These are phyloP conservation scores for Pythium oligandrum DNA, from an alignment of 352 stramenopile genomes.

Conservation along the genomic window DNA sequence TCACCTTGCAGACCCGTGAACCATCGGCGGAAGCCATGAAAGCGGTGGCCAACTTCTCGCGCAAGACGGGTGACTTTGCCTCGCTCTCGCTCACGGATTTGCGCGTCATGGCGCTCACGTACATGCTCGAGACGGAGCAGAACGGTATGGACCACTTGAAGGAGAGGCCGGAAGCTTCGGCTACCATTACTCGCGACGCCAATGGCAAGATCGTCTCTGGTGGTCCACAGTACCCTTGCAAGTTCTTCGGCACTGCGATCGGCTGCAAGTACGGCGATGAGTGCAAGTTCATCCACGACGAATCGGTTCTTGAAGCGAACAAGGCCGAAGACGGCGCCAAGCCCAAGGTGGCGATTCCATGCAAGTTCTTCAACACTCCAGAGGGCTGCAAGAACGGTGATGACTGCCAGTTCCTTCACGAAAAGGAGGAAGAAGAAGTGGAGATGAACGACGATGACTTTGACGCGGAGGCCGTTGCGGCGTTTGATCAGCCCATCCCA, in stretches of 20 bases:
- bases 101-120: conserved; percentile 84
- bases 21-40: conserved; percentile 76
- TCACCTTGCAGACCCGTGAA: conserved; percentile 74
- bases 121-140: conserved; percentile 77
- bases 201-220: conserved; percentile 64
- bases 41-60: conserved; percentile 76
- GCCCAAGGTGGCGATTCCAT: conserved; percentile 67
- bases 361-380: conserved; percentile 69
- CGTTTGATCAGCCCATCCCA: conserved; percentile 28
- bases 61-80: conserved; percentile 83
- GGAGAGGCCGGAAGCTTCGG: conserved; percentile 57
- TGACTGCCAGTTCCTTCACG: conserved; percentile 67
- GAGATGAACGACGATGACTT: conserved; percentile 1
- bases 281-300: conserved; percentile 80
- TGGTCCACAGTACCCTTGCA: conserved; percentile 57
- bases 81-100: conserved; percentile 83
- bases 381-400: conserved; percentile 72
- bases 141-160: conserved; percentile 69
- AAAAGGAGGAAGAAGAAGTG: conserved; percentile 29
- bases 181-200: conserved; percentile 57
- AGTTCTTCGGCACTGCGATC: conserved; percentile 72
- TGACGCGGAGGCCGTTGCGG: conserved; percentile 19
- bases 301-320: conserved; percentile 18
- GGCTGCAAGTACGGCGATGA: conserved; percentile 78
- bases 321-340: conserved; percentile 17